These are phyloP conservation scores for Neurospora sp. DNA, from an alignment of 495 filamentous ascomycete genomes.

Conservation along the genomic window DNA sequence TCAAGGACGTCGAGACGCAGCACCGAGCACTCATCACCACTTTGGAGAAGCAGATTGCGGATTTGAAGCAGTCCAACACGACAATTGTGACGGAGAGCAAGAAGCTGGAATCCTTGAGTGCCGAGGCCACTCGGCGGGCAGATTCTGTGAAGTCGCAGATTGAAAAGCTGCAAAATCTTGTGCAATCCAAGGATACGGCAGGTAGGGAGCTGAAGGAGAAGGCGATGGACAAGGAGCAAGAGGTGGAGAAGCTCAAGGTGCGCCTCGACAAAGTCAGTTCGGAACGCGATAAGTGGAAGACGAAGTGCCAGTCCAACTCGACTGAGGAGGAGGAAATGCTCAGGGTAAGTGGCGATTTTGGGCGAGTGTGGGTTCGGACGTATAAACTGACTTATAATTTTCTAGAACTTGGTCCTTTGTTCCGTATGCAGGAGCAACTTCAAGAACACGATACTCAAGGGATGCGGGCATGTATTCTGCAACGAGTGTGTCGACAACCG, in stretches of 20 bases:
- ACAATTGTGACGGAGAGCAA: slow-evolving; percentile 57
- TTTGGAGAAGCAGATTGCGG: slow-evolving; percentile 80
- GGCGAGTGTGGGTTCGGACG: background rate
- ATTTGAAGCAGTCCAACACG: slow-evolving; percentile 64
- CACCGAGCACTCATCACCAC: slow-evolving; percentile 54
- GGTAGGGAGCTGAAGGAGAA: slow-evolving; percentile 53
- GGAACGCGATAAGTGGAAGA: slow-evolving; percentile 70
- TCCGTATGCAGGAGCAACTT: slow-evolving; percentile 81
- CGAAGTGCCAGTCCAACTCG: slow-evolving; percentile 66
- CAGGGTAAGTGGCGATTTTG: slow-evolving; percentile 48
- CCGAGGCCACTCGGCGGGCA: slow-evolving; percentile 54
- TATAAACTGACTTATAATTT: background rate
- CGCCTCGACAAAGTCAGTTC: slow-evolving; percentile 64
- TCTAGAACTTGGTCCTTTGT: slow-evolving; percentile 75
- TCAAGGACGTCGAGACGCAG: slow-evolving; percentile 79
- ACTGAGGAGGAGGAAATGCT: slow-evolving; percentile 74
- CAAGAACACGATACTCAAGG: slow-evolving; percentile 86
- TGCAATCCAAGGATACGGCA: slow-evolving; percentile 63
- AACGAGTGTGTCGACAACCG: slow-evolving; percentile 78
- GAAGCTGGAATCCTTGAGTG: slow-evolving; percentile 56
- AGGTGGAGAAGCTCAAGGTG: slow-evolving; percentile 63
- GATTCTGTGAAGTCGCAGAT: slow-evolving; percentile 72
- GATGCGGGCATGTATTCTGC: slow-evolving; percentile 96
- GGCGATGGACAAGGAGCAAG: slow-evolving; percentile 47
- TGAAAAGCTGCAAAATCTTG: slow-evolving; percentile 57